Percentiles rank a stretch among this genome's conserved stretches.
These are phyloP conservation scores for Megacollybia marginata DNA, from an alignment of 768 basidiomycete species.

Conservation along the genomic window DNA sequence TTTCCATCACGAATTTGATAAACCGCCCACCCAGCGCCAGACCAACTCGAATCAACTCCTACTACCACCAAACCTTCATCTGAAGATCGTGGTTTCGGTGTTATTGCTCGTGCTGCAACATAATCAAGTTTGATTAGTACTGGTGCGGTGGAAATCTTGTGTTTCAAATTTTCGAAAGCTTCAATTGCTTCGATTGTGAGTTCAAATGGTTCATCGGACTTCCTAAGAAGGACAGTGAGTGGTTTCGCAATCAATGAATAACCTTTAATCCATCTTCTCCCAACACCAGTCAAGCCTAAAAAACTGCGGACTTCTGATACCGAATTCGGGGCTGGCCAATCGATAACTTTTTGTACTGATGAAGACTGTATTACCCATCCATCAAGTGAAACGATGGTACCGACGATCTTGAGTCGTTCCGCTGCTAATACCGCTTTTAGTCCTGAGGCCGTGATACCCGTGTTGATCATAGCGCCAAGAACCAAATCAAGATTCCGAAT, in stretches of 20 bases:
- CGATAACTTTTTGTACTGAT: slow-evolving; percentile 16
- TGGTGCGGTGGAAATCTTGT: slow-evolving; percentile 11
- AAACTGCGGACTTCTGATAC: slow-evolving; percentile 6
- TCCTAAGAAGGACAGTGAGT: slow-evolving; percentile 10
- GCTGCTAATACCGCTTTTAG: slow-evolving; percentile 17
- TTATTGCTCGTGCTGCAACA: neutral
- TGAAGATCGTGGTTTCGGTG: slow-evolving; percentile 1
- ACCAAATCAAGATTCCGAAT: slow-evolving; percentile 13
- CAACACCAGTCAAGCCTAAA: slow-evolving; percentile 9
- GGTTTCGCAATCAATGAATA: slow-evolving; percentile 14
- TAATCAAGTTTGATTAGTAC: slow-evolving; percentile 27
- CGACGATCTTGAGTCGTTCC: slow-evolving; percentile 18
- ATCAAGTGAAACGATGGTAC: slow-evolving; percentile 17
- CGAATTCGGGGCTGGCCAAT: slow-evolving; percentile 11
- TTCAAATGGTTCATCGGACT: slow-evolving; percentile 13
- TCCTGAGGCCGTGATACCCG: slow-evolving; percentile 26
- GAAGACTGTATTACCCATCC: slow-evolving; percentile 21
- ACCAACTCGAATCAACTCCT: slow-evolving; percentile 23
- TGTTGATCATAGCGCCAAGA: slow-evolving; percentile 12
- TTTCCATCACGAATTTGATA: slow-evolving; percentile 19
- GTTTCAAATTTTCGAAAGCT: slow-evolving; percentile 21
- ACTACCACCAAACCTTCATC: slow-evolving; percentile 21
- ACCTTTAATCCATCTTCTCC: slow-evolving; percentile 5
- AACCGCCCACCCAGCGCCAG: slow-evolving; percentile 26
- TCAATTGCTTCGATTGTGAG: slow-evolving; percentile 14